Percentiles rank a stretch among this genome's conserved stretches.
phyloP scores from a whole-genome alignment of 202 grass and related monocot genomes.

The Setaria viridis region DNA sequence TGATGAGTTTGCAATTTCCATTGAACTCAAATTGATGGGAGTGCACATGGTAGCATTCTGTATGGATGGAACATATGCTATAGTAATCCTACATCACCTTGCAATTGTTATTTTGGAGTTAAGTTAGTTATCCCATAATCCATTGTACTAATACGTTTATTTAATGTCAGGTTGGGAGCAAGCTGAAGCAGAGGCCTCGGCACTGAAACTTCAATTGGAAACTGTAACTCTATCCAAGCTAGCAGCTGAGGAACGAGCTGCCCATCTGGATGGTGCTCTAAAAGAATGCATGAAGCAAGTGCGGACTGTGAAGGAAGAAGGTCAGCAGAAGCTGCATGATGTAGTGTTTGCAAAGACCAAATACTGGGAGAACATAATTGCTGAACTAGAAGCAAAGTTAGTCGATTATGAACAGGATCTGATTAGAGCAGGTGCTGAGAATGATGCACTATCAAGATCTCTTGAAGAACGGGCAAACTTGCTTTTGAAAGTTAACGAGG shows the following conservation, averaged over 20 bases:
- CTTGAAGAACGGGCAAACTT: conserved; percentile 77
- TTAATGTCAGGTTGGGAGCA: conserved; percentile 93
- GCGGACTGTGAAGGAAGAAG: conserved; percentile 93
- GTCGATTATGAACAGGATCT: conserved; percentile 87
- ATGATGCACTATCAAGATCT: conserved; percentile 80
- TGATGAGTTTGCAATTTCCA: background rate
- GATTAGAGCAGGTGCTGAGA: conserved; percentile 85
- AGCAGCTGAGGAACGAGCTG: conserved; percentile 81
- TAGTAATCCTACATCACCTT: background rate
- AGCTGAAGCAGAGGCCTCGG: conserved; percentile 93
- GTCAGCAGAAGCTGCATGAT: conserved; percentile 95
- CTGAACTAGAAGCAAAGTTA: conserved; percentile 81
- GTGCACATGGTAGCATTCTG: background rate
- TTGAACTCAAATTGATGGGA: background rate
- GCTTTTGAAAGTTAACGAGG: conserved; percentile 86
- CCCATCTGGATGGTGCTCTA: conserved; percentile 91
- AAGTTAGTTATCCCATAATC: background rate
- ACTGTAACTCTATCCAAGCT: conserved; percentile 86
- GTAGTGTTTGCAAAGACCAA: conserved; percentile 92
- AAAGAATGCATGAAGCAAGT: conserved; percentile 99
- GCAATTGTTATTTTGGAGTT: background rate
- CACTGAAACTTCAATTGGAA: conserved; percentile 94
- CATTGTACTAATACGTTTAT: conserved; percentile 33
- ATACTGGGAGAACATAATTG: conserved; percentile 85
- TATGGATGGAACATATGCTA: background rate